These are phyloP conservation scores for Annulohypoxylon moriforme DNA, from an alignment of 495 filamentous ascomycete species.

Conservation along the genomic window DNA sequence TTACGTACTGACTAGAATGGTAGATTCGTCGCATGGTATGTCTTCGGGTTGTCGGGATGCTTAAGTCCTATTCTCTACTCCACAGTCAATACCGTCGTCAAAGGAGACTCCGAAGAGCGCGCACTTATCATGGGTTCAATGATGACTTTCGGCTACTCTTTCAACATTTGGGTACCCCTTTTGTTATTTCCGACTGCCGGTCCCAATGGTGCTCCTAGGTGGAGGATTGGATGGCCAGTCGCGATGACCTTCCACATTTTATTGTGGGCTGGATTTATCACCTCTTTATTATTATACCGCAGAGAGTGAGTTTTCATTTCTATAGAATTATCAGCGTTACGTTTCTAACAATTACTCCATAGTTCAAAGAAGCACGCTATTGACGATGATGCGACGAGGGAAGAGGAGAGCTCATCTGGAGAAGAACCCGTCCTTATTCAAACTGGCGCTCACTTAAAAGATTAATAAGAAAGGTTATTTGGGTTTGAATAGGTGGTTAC, in stretches of 20 bases:
- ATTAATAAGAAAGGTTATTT: not conserved
- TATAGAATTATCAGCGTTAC: not conserved
- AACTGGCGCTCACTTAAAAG: conserved; percentile 9
- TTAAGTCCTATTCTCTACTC: conserved; percentile 60
- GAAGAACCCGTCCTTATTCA: conserved; percentile 33
- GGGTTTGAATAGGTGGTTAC: not conserved
- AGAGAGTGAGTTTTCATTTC: conserved; percentile 44
- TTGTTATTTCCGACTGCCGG: conserved; percentile 58
- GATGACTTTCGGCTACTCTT: conserved; percentile 64
- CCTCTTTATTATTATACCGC: conserved; percentile 51
- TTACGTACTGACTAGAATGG: not conserved
- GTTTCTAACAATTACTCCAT: conserved; percentile 2
- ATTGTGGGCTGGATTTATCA: conserved; percentile 57
- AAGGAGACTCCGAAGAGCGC: conserved; percentile 59
- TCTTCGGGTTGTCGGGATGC: conserved; percentile 56
- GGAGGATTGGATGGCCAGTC: conserved; percentile 60
- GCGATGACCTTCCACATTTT: conserved; percentile 56
- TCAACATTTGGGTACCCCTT: conserved; percentile 61
- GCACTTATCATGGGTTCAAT: conserved; percentile 61
- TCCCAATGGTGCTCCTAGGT: conserved; percentile 57
- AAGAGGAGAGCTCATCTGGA: conserved; percentile 13
- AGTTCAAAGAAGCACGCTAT: conserved; percentile 11
- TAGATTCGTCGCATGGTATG: conserved; percentile 62
- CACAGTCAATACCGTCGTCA: conserved; percentile 59
- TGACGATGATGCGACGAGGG: not conserved